Percentiles rank a stretch among this genome's conserved stretches.
These are phyloP conservation scores for Candida arabinofermentans DNA, from an alignment of 805 yeast genomes.

Conservation along the genomic window DNA sequence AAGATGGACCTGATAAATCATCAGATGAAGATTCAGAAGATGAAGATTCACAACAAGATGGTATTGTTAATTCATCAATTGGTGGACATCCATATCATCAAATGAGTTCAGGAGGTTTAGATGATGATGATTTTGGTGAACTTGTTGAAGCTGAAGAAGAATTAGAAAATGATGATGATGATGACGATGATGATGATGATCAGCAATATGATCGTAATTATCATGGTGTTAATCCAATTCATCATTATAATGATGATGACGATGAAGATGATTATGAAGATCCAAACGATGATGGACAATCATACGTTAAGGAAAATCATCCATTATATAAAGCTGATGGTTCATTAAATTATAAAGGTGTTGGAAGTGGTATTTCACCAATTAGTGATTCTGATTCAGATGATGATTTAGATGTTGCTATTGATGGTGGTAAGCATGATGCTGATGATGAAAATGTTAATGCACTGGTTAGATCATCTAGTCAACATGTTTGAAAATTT, in stretches of 20 bases:
- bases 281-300: conserved; percentile 78
- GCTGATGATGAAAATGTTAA: conserved; percentile 15
- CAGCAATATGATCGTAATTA: conserved; percentile 68
- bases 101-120: conserved; percentile 28
- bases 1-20: conserved; percentile 43
- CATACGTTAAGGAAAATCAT: conserved; percentile 58
- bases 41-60: conserved; percentile 30
- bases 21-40: conserved; percentile 59
- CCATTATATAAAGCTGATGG: conserved; percentile 54
- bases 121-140: conserved; percentile 65
- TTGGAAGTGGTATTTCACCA: conserved; percentile 13
- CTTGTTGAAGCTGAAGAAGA: conserved; percentile 30
- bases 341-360: conserved; percentile 22
- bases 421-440: conserved; percentile 16
- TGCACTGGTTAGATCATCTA: conserved; percentile 11
- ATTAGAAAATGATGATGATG: conserved; percentile 67
- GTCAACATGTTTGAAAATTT: conserved; percentile 1
- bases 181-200: conserved; percentile 35
- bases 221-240: conserved; percentile 42
- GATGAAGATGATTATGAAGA: conserved; percentile 71
- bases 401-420: conserved; percentile 25
- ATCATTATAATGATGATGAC: conserved; percentile 16
- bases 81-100: conserved; percentile 35
- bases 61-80: conserved; percentile 22
- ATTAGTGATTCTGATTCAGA: conserved; percentile 25